Evolutionary conservation across 2,329 filamentous ascomycete species (phyloP).

Genomic region (Calonectria fujianensis): DNA sequence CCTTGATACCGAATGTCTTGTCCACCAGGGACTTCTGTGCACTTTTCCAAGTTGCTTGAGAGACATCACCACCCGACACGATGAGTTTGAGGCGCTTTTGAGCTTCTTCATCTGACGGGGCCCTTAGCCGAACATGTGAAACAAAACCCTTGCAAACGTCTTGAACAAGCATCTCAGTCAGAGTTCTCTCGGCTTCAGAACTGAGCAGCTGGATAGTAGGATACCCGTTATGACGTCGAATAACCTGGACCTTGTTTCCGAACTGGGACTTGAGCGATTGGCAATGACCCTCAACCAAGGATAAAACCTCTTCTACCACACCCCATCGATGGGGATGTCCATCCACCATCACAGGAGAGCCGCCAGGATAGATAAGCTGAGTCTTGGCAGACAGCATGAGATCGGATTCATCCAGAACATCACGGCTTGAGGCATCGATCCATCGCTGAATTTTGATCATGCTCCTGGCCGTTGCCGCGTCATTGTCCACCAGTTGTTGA

Average conservation of each 20-base stretch:
- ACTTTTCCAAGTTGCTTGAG: not conserved
- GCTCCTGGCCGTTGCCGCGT: constrained; percentile 61
- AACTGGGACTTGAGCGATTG: not conserved
- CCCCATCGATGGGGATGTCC: constrained; percentile 73
- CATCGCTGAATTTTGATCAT: constrained; percentile 73
- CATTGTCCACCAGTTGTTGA: constrained; percentile 71
- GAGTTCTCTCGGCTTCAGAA: constrained; percentile 65
- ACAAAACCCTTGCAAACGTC: constrained; percentile 62
- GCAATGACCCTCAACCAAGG: constrained; percentile 62
- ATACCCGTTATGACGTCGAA: constrained; percentile 35
- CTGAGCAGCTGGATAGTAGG: constrained; percentile 75
- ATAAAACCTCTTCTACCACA: constrained; percentile 63
- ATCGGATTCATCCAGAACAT: constrained; percentile 80
- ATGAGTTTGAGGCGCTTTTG: not conserved
- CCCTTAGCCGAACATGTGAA: constrained; percentile 31
- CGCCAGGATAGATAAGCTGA: constrained; percentile 75
- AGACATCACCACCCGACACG: constrained; percentile 24
- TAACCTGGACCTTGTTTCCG: not conserved
- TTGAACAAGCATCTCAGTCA: constrained; percentile 62
- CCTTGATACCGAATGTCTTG: constrained; percentile 58
- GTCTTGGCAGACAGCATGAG: constrained; percentile 72
- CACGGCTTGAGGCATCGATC: constrained; percentile 70
- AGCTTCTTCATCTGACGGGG: not conserved
- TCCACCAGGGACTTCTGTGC: constrained; percentile 52
- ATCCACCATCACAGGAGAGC: constrained; percentile 68